These are phyloP conservation scores for Rhododendron griersonianum DNA, from an alignment of 148 eudicot genomes.

Conservation along the genomic window DNA sequence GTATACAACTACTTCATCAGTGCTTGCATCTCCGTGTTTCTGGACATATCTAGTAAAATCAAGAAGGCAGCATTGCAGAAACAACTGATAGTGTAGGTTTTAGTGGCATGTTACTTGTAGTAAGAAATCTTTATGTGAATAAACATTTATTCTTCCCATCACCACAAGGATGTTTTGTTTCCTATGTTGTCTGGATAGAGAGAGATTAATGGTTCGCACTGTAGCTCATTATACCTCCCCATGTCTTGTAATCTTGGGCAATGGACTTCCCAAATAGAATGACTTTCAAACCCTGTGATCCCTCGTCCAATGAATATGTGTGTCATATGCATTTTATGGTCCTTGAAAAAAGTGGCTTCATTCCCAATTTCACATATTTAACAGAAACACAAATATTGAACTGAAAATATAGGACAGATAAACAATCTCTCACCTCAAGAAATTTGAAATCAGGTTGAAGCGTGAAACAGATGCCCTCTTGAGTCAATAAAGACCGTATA, in stretches of 20 bases:
- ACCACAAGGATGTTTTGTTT: neutral
- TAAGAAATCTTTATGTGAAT: neutral
- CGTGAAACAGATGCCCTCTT: constrained; percentile 96
- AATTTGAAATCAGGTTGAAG: constrained; percentile 89
- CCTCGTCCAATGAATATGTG: neutral
- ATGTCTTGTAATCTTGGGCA: neutral
- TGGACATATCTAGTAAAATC: neutral
- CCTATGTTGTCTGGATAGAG: neutral
- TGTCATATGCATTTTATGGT: neutral
- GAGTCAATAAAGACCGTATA: constrained; percentile 93
- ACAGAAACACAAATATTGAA: neutral
- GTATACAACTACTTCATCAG: neutral
- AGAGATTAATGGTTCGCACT: neutral
- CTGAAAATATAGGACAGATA: neutral
- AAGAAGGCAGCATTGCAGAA: neutral
- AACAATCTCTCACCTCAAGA: constrained; percentile 62
- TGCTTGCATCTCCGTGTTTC: neutral
- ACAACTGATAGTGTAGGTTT: neutral
- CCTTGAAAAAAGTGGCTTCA: neutral
- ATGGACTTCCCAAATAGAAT: neutral
- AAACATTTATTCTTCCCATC: neutral
- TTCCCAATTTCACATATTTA: neutral
- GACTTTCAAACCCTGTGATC: neutral
- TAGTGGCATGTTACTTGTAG: neutral
- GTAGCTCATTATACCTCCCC: neutral